These are phyloP conservation scores for Globisporangium canariense DNA, from an alignment of 352 stramenopile genomes.

Conservation along the genomic window DNA sequence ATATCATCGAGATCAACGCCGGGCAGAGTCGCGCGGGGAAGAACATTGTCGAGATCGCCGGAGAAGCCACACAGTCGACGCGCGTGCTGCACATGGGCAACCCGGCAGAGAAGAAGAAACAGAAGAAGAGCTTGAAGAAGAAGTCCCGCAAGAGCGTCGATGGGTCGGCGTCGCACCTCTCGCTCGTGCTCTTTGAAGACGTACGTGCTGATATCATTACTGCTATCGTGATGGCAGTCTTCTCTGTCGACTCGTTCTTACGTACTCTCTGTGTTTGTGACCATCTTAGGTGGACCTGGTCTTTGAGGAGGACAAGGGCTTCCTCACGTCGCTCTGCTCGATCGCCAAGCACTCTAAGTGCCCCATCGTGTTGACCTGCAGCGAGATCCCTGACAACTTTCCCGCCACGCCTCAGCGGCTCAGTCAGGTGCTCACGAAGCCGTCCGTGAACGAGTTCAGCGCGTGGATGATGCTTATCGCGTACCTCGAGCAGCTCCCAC, in stretches of 20 bases:
- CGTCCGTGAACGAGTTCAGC: slow-evolving; percentile 55
- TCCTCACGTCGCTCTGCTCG: slow-evolving; percentile 60
- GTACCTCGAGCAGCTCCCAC: slow-evolving; percentile 44
- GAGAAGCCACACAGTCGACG: slow-evolving; percentile 83
- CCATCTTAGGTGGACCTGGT: slow-evolving; percentile 50
- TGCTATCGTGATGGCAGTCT: background rate
- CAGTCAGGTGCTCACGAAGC: slow-evolving; percentile 32
- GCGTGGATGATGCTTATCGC: slow-evolving; percentile 65
- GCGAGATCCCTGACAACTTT: slow-evolving; percentile 56
- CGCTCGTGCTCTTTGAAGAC: slow-evolving; percentile 84
- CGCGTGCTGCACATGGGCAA: slow-evolving; percentile 55
- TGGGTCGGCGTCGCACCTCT: slow-evolving; percentile 44
- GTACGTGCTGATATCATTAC: slow-evolving; percentile 22
- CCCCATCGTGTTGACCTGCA: slow-evolving; percentile 73
- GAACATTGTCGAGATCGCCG: slow-evolving; percentile 65
- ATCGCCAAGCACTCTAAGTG: slow-evolving; percentile 83
- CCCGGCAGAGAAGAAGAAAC: slow-evolving; percentile 37
- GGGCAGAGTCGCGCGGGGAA: slow-evolving; percentile 70
- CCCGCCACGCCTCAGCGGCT: slow-evolving; percentile 46
- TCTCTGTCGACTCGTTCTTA: background rate
- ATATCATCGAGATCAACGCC: slow-evolving; percentile 86
- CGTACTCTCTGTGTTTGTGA: slow-evolving; percentile 4
- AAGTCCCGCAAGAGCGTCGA: slow-evolving; percentile 37
- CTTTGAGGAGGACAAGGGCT: slow-evolving; percentile 82
- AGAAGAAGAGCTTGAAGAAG: slow-evolving; percentile 43